phyloP scores from a whole-genome alignment of 768 basidiomycete species.

The Phaeolepiota aurea region DNA sequence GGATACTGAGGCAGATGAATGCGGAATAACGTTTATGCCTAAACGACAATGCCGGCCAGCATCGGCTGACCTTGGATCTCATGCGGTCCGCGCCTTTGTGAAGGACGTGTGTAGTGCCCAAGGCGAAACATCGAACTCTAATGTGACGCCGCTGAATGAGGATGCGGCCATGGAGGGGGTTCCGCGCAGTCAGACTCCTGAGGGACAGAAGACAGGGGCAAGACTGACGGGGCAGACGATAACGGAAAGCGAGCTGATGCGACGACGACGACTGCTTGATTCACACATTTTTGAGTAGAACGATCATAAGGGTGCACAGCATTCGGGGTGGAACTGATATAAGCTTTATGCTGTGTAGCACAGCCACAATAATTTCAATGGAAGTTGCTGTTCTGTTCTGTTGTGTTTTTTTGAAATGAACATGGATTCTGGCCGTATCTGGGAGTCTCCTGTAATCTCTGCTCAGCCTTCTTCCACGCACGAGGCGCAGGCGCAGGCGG shows the following conservation, averaged over 20 bases:
- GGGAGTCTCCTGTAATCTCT: constrained; percentile 18
- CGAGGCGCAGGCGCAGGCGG: constrained; percentile 19
- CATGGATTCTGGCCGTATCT: constrained; percentile 16
- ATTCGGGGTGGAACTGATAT: constrained; percentile 20
- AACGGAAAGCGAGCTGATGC: constrained; percentile 71
- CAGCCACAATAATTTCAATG: constrained; percentile 21
- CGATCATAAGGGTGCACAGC: constrained; percentile 18
- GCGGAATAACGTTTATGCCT: constrained; percentile 5
- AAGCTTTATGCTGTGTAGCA: constrained; percentile 31
- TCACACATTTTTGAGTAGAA: constrained; percentile 52
- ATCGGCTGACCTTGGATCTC: neutral
- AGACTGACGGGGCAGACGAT: constrained; percentile 59
- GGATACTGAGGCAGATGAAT: constrained; percentile 3
- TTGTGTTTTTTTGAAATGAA: constrained; percentile 1
- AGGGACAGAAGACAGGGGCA: constrained; percentile 17
- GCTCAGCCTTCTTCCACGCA: constrained; percentile 13
- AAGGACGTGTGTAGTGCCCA: neutral
- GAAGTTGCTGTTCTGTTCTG: neutral
- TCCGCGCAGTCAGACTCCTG: no score
- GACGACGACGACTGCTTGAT: constrained; percentile 69
- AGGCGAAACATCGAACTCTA: constrained; percentile 7
- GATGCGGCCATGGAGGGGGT: no score
- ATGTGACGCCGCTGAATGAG: constrained; percentile 5
- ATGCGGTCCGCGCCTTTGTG: neutral
- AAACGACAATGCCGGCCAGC: constrained; percentile 5